Conservation (phyloP, 495 filamentous ascomycete genomes). For the Pyrenula massariospora region DNA sequence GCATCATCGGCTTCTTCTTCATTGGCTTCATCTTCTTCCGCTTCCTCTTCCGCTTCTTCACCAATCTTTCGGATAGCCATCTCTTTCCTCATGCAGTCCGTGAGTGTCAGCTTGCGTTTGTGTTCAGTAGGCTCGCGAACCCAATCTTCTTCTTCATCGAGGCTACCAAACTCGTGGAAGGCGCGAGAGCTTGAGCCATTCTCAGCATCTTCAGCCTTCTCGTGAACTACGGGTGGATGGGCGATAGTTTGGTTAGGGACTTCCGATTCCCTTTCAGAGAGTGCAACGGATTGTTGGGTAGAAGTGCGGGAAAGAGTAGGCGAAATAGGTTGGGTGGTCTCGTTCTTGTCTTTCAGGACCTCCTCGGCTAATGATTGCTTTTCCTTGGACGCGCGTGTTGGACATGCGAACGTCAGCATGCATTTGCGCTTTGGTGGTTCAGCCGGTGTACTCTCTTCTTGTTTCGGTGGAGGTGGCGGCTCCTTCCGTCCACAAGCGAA, state of each 20-base stretch:
- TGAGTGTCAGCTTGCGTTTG: constrained; percentile 63
- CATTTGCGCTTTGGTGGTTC: constrained; percentile 37
- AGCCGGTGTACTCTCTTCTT: neutral
- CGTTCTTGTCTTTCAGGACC: constrained; percentile 5
- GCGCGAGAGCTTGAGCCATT: constrained; percentile 44
- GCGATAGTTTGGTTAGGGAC: neutral
- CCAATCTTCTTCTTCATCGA: constrained; percentile 77
- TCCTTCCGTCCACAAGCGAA: constrained; percentile 65
- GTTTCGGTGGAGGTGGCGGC: neutral
- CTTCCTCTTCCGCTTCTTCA: constrained; percentile 86
- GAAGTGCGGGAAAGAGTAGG: neutral
- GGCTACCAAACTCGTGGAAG: constrained; percentile 91
- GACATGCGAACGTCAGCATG: constrained; percentile 51
- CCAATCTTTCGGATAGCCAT: constrained; percentile 75
- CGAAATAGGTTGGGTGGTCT: neutral
- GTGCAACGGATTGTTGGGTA: neutral
- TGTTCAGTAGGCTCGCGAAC: constrained; percentile 52
- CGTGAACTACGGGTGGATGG: neutral
- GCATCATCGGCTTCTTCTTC: constrained; percentile 48
- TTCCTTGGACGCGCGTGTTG: constrained; percentile 27
- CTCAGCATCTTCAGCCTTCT: constrained; percentile 29
- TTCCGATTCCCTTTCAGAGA: neutral
- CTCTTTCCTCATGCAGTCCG: constrained; percentile 84
- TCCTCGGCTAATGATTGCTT: constrained; percentile 13
- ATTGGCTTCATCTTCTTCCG: constrained; percentile 56